Percentiles rank a stretch among this genome's conserved stretches.
Evolutionary conservation across 2,329 filamentous ascomycete species (phyloP).

Genomic region (Phaeophleospora eucalypticola): DNA sequence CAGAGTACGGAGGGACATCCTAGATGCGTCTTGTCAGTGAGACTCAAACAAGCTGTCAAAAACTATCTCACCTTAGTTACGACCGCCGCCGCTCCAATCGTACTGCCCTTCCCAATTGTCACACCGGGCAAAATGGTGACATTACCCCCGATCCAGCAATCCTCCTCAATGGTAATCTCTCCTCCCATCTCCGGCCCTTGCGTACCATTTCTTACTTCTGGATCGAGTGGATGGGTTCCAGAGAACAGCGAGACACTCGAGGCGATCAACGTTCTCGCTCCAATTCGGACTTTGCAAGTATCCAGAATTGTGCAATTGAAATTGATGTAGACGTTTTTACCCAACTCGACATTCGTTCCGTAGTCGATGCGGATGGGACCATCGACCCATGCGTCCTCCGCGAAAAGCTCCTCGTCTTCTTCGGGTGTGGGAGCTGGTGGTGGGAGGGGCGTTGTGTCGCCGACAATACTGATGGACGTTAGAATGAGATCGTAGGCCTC

Average conservation of each 20-base stretch:
- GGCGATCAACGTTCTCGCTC: conserved; percentile 71
- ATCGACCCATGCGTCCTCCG: conserved; percentile 65
- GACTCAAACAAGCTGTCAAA: too few species aligned
- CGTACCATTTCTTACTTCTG: conserved; percentile 66
- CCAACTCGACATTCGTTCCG: conserved; percentile 69
- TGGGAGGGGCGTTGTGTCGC: conserved; percentile 62
- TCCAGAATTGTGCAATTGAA: conserved; percentile 73
- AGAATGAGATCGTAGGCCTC: too few species aligned
- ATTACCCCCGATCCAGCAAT: conserved; percentile 76
- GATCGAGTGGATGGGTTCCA: conserved; percentile 73
- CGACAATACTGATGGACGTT: conserved; percentile 52
- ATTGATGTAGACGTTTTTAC: conserved; percentile 70
- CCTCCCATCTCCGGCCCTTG: conserved; percentile 70
- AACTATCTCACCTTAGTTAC: conserved; percentile 60
- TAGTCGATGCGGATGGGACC: conserved; percentile 70
- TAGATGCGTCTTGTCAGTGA: conserved; percentile 21
- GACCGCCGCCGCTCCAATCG: conserved; percentile 75
- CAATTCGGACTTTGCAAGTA: conserved; percentile 69
- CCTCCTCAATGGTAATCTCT: conserved; percentile 70
- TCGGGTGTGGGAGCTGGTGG: conserved; percentile 52
- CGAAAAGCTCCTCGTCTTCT: conserved; percentile 62
- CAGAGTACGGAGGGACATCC: conserved; percentile 60
- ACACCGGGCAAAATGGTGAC: conserved; percentile 70
- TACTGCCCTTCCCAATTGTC: conserved; percentile 68
- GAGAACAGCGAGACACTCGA: conserved; percentile 74